Evolutionary conservation across 164 flowering plant genomes (phyloP).

Genomic region (Sedum album): DNA sequence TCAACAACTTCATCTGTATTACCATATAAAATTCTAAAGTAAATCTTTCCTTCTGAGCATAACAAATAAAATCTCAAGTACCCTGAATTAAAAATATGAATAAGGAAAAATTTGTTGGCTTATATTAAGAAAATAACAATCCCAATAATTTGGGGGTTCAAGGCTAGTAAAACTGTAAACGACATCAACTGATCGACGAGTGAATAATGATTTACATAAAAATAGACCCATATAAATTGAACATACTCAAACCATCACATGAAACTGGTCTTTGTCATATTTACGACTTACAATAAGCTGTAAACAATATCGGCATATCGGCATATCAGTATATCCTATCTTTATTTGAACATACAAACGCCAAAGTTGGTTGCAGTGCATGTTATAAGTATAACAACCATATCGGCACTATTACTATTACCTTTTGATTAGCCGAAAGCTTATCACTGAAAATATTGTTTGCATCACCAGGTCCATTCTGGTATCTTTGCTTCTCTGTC

Average conservation of each 20-base stretch:
- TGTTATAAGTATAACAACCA: too few relatives aligned
- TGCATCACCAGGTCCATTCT: conserved; percentile 35
- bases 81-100: not conserved
- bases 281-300: not conserved
- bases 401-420: conserved; percentile 14
- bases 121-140: too few relatives aligned
- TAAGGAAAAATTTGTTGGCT: not conserved
- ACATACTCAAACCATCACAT: not conserved
- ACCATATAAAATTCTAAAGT: conserved; percentile 11
- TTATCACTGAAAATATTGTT: conserved; percentile 69
- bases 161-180: not conserved
- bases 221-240: too few relatives aligned
- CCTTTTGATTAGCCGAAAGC: conserved; percentile 65
- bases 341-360: too few relatives aligned
- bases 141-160: too few relatives aligned
- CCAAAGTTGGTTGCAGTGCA: too few relatives aligned
- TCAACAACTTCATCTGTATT: conserved; percentile 80
- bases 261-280: too few relatives aligned
- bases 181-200: too few relatives aligned
- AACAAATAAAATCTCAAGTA: not conserved
- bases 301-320: too few relatives aligned
- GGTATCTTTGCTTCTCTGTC: conserved; percentile 48
- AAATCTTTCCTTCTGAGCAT: not conserved
- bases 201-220: too few relatives aligned
- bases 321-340: too few relatives aligned